Conservation (phyloP, 768 basidiomycete genomes). For the Auriscalpium orientale region DNA sequence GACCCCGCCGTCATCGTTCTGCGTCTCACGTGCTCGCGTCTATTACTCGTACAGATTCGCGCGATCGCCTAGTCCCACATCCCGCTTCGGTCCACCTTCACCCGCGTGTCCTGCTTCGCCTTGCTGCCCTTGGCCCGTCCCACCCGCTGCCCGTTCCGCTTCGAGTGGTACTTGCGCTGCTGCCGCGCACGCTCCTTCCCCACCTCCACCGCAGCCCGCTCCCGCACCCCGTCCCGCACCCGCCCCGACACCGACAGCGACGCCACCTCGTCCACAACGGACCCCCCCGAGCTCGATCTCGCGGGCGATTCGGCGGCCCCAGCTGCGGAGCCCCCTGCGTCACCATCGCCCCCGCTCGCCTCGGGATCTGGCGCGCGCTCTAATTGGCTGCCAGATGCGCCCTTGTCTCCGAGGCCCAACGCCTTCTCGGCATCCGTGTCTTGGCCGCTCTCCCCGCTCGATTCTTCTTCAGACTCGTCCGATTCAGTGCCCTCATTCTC, state of each 20-base stretch:
- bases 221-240: too few relatives aligned
- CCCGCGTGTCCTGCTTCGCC: conserved; percentile 67
- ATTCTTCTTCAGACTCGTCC: conserved; percentile 26
- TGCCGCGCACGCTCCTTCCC: conserved; percentile 51
- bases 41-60: too few relatives aligned
- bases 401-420: not conserved
- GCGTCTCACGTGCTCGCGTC: too few relatives aligned
- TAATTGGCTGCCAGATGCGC: not conserved
- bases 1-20: too few relatives aligned
- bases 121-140: conserved; percentile 78
- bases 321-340: not conserved
- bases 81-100: conserved; percentile 48
- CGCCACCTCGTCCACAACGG: conserved; percentile 1
- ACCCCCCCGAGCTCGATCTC: not conserved
- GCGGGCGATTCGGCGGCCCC: not conserved
- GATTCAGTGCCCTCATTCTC: conserved; percentile 12
- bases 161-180: conserved; percentile 74
- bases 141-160: conserved; percentile 49
- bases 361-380: not conserved
- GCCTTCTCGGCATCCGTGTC: conserved; percentile 7
- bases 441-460: conserved; percentile 20
- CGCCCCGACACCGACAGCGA: conserved; percentile 4
- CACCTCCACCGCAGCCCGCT: conserved; percentile 56
- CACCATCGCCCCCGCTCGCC: not conserved
- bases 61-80: conserved; percentile 45